Base-by-base conservation (phyloP, 2,329 filamentous ascomycete genomes). In the Coniella lustricola region DNA sequence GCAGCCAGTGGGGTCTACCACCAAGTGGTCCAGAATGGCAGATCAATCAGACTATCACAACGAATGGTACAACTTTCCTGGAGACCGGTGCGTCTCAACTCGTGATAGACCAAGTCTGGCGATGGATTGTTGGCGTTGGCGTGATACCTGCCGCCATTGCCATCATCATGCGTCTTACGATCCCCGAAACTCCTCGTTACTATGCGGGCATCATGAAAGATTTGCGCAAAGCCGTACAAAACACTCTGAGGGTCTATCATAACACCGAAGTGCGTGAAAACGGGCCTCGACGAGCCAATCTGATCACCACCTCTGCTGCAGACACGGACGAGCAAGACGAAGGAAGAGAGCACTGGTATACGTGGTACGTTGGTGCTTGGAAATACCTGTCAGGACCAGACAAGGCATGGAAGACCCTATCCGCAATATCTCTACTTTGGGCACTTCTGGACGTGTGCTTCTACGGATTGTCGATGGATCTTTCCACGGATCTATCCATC, bases 371-470 rank as follows among this genome's bases (percentile, higher is more conserved):
- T 25, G 48, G 51, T 3, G 51, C 54, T 5, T 44, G 53, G 14
- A 32, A 50, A 56, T 63, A 17, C 62, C 64, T 57, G 7, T 38
- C 33, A 16, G 42, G 42, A 10, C 21, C 33, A 36, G 4, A 18
- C 20, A 35, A 63, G 61, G 65, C 54, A 57, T 56, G 52, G 50
- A 55, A 44, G 18, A 35, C 46, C 10, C 56, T 71, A 8, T 51
- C 66, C 10, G 64, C 62, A 25, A 75, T 75, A 2, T 69, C 72
- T 0, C 58, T 70, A 31, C 65, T 70, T 39, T 79, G 76, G 75
- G 67, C 76, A 14, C 64, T 78, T 1, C 62, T 79, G n/a, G 75
- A 79, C 42, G 66, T 78, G 46, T 72, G 71, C 1, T 78, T 77
- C 49, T 79, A 78, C 52, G 75, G 75, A 7, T 10, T 37, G 7